phyloP scores from a whole-genome alignment of 164 flowering plant genomes.

The Chimonanthus salicifolius region DNA sequence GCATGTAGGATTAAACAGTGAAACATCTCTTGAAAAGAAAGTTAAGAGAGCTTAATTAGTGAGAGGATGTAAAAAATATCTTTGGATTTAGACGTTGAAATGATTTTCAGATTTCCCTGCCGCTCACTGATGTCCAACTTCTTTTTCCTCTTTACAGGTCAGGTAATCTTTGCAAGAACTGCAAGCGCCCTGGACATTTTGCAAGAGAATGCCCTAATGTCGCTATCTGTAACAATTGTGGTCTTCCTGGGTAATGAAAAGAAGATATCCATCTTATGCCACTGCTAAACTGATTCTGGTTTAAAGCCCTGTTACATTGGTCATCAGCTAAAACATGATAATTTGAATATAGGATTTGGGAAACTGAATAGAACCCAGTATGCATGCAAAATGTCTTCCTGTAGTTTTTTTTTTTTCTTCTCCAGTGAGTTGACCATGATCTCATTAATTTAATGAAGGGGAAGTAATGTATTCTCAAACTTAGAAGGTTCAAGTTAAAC shows the following conservation, averaged over 20 bases:
- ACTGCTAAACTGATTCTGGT: not conserved
- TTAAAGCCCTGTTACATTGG: not conserved
- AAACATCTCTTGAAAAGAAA: too few relatives aligned
- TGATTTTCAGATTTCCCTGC: not conserved
- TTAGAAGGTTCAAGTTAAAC: not conserved
- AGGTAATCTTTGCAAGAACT: conserved; percentile 28
- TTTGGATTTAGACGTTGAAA: too few relatives aligned
- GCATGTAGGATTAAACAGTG: too few relatives aligned
- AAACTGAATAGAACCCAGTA: not conserved
- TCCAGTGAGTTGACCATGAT: not conserved
- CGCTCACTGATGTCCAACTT: not conserved
- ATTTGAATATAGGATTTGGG: not conserved
- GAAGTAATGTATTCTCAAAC: not conserved
- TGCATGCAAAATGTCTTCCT: too few relatives aligned
- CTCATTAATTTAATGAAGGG: not conserved
- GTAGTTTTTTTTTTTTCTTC: too few relatives aligned
- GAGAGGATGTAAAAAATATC: too few relatives aligned
- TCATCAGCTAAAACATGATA: not conserved
- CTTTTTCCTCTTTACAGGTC: conserved; percentile 11
- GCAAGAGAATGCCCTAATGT: conserved; percentile 36
- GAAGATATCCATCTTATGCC: not conserved
- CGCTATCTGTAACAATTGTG: conserved; percentile 31
- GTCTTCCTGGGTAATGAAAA: conserved; percentile 30
- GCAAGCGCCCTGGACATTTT: conserved; percentile 36
- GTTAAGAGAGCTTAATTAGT: too few relatives aligned